These are phyloP conservation scores for Vitis riparia DNA, from an alignment of 164 flowering plant genomes.

Conservation along the genomic window DNA sequence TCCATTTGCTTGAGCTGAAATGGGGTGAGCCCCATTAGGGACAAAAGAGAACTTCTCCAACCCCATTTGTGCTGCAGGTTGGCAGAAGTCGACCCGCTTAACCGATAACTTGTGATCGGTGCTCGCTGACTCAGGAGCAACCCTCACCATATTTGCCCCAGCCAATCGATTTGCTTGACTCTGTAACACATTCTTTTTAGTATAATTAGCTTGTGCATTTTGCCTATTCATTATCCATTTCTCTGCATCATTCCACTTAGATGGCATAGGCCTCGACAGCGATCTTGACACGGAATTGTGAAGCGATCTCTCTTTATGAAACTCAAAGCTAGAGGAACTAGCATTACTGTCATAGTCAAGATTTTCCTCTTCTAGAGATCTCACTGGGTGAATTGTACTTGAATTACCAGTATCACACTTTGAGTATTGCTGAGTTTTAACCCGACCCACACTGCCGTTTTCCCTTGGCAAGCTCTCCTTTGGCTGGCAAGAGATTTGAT, in stretches of 20 bases:
- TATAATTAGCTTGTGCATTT: slow-evolving; percentile 27
- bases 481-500: slow-evolving; percentile 17
- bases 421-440: slow-evolving; percentile 31
- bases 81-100: slow-evolving; percentile 52
- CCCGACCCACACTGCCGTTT: slow-evolving; percentile 22
- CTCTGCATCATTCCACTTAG: slow-evolving; percentile 97
- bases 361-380: slow-evolving; percentile 63
- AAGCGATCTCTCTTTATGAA: slow-evolving; percentile 64
- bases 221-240: slow-evolving; percentile 84
- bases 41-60: slow-evolving; percentile 54
- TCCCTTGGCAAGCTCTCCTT: slow-evolving; percentile 28
- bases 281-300: slow-evolving; percentile 42
- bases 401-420: slow-evolving; percentile 36
- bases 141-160: slow-evolving; percentile 38
- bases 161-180: slow-evolving; percentile 43
- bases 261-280: slow-evolving; percentile 62
- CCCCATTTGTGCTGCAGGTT: slow-evolving; percentile 35
- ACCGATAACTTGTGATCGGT: slow-evolving; percentile 36
- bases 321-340: slow-evolving; percentile 91
- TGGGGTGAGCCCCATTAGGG: slow-evolving; percentile 24
- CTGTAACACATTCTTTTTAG: slow-evolving; percentile 40
- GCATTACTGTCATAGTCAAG: slow-evolving; percentile 90
- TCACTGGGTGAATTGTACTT: slow-evolving; percentile 60
- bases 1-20: slow-evolving; percentile 26
- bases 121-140: slow-evolving; percentile 51